phyloP scores from a whole-genome alignment of 2,329 filamentous ascomycete species.

The Neonectria coccinea region DNA sequence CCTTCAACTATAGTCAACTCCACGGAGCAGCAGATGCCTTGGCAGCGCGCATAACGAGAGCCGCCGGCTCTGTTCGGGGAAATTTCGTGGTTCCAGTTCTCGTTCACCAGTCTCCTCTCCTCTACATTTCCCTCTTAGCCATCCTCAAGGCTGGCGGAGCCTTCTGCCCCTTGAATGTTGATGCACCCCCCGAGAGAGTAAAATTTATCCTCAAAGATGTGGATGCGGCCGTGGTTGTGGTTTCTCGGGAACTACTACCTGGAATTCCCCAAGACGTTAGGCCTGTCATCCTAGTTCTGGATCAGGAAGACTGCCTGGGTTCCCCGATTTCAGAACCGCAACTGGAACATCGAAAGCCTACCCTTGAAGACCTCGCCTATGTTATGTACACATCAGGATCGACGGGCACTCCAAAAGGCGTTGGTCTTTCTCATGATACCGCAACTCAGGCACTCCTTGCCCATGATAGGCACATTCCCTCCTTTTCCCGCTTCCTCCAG shows the following conservation, averaged over 20 bases:
- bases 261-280: conserved; percentile 51
- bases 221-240: conserved; percentile 75
- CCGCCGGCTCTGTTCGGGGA: conserved; percentile 17
- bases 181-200: conserved; percentile 81
- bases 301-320: conserved; percentile 39
- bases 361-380: conserved; percentile 73
- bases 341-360: conserved; percentile 34
- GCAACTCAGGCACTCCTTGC: conserved; percentile 85
- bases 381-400: conserved; percentile 95
- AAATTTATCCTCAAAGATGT: conserved; percentile 86
- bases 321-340: not conserved
- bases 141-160: conserved; percentile 85
- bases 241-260: conserved; percentile 61
- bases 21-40: conserved; percentile 68
- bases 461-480: conserved; percentile 81
- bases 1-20: conserved; percentile 72
- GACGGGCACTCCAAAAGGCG: conserved; percentile 89
- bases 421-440: conserved; percentile 82
- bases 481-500: conserved; percentile 84
- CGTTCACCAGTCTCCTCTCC: conserved; percentile 78
- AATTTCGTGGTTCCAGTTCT: conserved; percentile 78
- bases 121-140: conserved; percentile 83
- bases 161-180: conserved; percentile 86
- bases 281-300: conserved; percentile 53
- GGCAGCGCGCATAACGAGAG: conserved; percentile 60